phyloP scores from a whole-genome alignment of 805 yeast species.

The Grigorovia humatica region DNA sequence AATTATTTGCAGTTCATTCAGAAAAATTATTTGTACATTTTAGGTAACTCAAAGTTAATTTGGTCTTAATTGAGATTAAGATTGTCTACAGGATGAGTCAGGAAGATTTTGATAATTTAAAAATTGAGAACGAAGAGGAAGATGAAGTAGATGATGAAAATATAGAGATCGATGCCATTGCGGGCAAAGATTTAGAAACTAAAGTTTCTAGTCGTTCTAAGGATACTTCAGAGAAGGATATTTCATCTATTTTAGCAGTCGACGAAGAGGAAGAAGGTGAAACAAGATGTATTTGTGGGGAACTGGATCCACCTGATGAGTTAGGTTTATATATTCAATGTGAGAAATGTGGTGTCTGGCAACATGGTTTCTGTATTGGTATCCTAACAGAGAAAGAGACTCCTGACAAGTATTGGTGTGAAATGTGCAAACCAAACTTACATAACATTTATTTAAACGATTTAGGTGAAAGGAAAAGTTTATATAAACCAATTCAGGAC shows the following conservation, averaged over 20 bases:
- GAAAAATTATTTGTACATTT: too few species aligned
- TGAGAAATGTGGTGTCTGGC: conserved; percentile 93
- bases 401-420: conserved; percentile 95
- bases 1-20: too few species aligned
- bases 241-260: not conserved
- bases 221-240: not conserved
- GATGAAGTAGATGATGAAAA: conserved; percentile 3
- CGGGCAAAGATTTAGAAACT: not conserved
- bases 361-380: conserved; percentile 94
- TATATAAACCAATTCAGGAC: conserved; percentile 34
- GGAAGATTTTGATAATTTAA: not conserved
- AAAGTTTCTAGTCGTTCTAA: not conserved
- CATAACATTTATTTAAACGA: conserved; percentile 36
- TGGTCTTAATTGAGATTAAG: too few species aligned
- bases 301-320: conserved; percentile 35
- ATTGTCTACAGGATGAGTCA: not conserved
- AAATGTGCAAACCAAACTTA: conserved; percentile 74
- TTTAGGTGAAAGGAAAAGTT: conserved; percentile 18
- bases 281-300: conserved; percentile 37
- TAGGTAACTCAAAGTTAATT: too few species aligned
- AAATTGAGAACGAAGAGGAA: conserved; percentile 3
- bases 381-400: conserved; percentile 47
- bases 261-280: conserved; percentile 34
- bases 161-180: not conserved
- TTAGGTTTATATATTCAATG: conserved; percentile 70